A percentile compares a stretch with the other conserved stretches of the same genome.
phyloP scores from a whole-genome alignment of 2,329 filamentous ascomycete species.

The Chrysoporthe deuterocubensis region DNA sequence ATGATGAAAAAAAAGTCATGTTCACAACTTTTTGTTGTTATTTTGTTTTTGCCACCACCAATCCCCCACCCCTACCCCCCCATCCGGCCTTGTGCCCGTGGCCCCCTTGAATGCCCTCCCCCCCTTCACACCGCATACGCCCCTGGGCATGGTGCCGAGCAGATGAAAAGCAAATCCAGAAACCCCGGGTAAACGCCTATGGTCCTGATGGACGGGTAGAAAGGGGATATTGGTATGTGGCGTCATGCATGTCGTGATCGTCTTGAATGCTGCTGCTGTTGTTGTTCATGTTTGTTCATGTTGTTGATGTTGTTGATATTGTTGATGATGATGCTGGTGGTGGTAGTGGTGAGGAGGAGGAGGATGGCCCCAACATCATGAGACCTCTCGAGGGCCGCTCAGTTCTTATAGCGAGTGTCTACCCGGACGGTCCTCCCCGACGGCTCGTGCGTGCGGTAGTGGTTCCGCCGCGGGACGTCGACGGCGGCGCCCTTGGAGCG shows the following conservation, averaged over 20 bases:
- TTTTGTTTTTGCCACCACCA: too few species aligned
- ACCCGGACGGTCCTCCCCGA: slow-evolving; percentile 20
- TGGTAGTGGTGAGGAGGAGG: not conserved
- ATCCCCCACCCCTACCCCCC: too few species aligned
- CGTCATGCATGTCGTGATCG: not conserved
- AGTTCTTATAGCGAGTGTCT: slow-evolving; percentile 23
- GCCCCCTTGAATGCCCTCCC: too few species aligned
- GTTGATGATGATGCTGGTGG: too few species aligned
- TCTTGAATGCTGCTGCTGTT: not conserved
- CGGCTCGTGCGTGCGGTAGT: slow-evolving; percentile 22
- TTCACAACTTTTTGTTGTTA: too few species aligned
- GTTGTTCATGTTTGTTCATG: not conserved
- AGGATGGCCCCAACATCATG: not conserved
- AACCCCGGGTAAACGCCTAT: too few species aligned
- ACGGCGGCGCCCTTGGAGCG: slow-evolving; percentile 22
- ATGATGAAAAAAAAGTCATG: too few species aligned
- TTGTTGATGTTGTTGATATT: not conserved
- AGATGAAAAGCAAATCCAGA: too few species aligned
- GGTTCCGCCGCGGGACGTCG: slow-evolving; percentile 23
- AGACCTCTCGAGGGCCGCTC: not conserved
- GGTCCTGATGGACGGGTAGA: not conserved
- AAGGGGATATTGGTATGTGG: not conserved
- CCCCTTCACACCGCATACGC: too few species aligned
- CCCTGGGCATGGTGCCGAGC: too few species aligned
- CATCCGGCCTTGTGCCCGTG: too few species aligned